These are phyloP conservation scores for Tolypocladium cylindrosporum DNA, from an alignment of 2,329 filamentous ascomycete species.

Conservation along the genomic window DNA sequence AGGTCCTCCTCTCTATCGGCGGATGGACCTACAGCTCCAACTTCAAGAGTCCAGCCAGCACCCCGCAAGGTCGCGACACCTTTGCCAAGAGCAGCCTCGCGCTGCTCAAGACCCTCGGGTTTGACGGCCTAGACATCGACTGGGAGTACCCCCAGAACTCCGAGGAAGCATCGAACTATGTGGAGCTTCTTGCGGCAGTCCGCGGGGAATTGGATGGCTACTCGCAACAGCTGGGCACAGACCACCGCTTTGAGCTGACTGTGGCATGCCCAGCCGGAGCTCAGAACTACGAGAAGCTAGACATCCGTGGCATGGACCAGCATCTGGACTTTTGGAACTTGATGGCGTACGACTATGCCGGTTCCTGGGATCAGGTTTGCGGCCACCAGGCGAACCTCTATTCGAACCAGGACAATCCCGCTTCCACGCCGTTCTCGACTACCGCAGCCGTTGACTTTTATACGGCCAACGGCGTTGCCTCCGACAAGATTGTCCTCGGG, in stretches of 20 bases:
- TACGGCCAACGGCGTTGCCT: constrained; percentile 48
- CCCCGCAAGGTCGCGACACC: constrained; percentile 52
- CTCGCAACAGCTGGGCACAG: constrained; percentile 27
- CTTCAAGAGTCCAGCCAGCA: constrained; percentile 67
- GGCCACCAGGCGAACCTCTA: constrained; percentile 79
- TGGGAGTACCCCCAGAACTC: constrained; percentile 55
- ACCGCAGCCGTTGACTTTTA: constrained; percentile 63
- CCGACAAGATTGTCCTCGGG: constrained; percentile 72
- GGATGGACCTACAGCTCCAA: constrained; percentile 89
- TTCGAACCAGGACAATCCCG: constrained; percentile 43
- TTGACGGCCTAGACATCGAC: constrained; percentile 62
- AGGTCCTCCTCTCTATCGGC: constrained; percentile 77
- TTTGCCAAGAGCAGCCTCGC: constrained; percentile 70
- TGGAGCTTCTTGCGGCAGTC: constrained; percentile 46
- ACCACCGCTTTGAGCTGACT: constrained; percentile 52
- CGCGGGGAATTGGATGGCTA: constrained; percentile 51
- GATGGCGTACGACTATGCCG: constrained; percentile 86
- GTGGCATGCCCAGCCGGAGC: constrained; percentile 55
- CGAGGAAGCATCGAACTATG: constrained; percentile 46
- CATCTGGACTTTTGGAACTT: constrained; percentile 68
- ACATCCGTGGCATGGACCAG: constrained; percentile 53
- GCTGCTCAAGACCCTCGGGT: constrained; percentile 70
- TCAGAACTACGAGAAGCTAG: constrained; percentile 51
- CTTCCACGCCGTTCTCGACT: constrained; percentile 70
- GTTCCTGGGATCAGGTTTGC: constrained; percentile 62